Conservation (phyloP, 2,329 filamentous ascomycete genomes). For the Alternaria consortialis region DNA sequence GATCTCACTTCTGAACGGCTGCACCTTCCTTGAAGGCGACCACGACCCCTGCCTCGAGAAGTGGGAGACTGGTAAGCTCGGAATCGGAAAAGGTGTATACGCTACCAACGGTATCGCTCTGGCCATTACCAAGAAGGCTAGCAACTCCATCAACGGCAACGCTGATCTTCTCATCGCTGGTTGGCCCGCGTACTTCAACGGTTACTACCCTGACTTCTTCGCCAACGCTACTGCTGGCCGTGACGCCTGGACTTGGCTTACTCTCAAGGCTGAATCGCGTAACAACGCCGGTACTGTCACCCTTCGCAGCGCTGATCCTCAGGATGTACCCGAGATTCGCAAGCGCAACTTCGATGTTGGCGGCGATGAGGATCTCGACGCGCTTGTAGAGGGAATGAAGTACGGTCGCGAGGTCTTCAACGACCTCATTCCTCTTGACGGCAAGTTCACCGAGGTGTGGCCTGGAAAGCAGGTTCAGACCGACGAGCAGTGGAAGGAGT, state of each 20-base stretch:
- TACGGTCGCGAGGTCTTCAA: conserved; percentile 58
- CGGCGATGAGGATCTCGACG: conserved; percentile 56
- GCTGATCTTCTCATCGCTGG: conserved; percentile 64
- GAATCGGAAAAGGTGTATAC: conserved; percentile 54
- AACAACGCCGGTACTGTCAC: conserved; percentile 69
- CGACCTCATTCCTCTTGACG: conserved; percentile 54
- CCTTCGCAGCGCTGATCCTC: conserved; percentile 67
- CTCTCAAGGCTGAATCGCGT: conserved; percentile 68
- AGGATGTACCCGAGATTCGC: conserved; percentile 67
- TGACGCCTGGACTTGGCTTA: conserved; percentile 59
- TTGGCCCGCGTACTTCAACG: conserved; percentile 62
- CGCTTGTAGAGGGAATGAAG: conserved; percentile 64
- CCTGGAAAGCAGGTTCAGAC: conserved; percentile 59
- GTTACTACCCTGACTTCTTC: conserved; percentile 64
- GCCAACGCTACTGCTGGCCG: conserved; percentile 55
- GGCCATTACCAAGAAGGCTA: conserved; percentile 54
- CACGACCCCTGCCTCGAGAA: conserved; percentile 57
- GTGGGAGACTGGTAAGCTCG: conserved; percentile 51
- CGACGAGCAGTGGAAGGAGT: conserved; percentile 54
- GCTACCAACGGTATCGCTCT: conserved; percentile 63
- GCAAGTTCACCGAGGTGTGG: conserved; percentile 57
- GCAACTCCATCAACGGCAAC: conserved; percentile 51
- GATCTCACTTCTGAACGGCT: conserved; percentile 46
- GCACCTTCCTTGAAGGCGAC: conserved; percentile 49
- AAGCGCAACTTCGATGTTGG: conserved; percentile 28